Evolutionary conservation across 2,329 filamentous ascomycete genomes (phyloP).

Genomic region (Ambrosiella cleistominuta): DNA sequence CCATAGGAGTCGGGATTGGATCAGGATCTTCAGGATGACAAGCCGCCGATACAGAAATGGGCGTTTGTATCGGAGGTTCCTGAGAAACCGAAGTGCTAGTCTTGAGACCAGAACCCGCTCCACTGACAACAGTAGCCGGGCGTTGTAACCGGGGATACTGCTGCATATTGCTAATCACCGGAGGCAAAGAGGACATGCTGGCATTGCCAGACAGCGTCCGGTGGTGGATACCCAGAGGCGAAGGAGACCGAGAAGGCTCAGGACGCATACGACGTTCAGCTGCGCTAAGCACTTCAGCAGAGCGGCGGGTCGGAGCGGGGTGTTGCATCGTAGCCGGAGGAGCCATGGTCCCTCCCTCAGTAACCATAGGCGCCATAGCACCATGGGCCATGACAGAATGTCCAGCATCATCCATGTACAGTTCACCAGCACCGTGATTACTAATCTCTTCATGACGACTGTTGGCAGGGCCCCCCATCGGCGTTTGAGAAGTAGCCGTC

Average conservation of each 20-base stretch:
- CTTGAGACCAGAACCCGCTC: slow-evolving; percentile 27
- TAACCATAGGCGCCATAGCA: too few relatives aligned
- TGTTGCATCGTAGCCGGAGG: neutral
- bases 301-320: slow-evolving; percentile 16
- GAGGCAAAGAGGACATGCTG: slow-evolving; percentile 23
- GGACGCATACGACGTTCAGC: slow-evolving; percentile 35
- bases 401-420: too few relatives aligned
- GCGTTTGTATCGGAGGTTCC: neutral
- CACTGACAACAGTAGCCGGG: slow-evolving; percentile 16
- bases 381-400: too few relatives aligned
- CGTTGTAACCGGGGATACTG: slow-evolving; percentile 17
- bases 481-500: too few relatives aligned
- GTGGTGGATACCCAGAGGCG: slow-evolving; percentile 26
- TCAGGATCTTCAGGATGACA: slow-evolving; percentile 1
- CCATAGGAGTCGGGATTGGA: slow-evolving; percentile 2
- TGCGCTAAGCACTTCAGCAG: slow-evolving; percentile 35
- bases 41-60: neutral
- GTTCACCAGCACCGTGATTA: too few relatives aligned
- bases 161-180: neutral
- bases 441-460: too few relatives aligned
- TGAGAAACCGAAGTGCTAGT: slow-evolving; percentile 18
- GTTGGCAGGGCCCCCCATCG: too few relatives aligned
- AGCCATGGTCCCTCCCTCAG: neutral
- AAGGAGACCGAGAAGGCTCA: slow-evolving; percentile 35
- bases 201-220: slow-evolving; percentile 20